These are phyloP conservation scores for Termitomyces sp. DNA, from an alignment of 768 basidiomycete species.

Conservation along the genomic window DNA sequence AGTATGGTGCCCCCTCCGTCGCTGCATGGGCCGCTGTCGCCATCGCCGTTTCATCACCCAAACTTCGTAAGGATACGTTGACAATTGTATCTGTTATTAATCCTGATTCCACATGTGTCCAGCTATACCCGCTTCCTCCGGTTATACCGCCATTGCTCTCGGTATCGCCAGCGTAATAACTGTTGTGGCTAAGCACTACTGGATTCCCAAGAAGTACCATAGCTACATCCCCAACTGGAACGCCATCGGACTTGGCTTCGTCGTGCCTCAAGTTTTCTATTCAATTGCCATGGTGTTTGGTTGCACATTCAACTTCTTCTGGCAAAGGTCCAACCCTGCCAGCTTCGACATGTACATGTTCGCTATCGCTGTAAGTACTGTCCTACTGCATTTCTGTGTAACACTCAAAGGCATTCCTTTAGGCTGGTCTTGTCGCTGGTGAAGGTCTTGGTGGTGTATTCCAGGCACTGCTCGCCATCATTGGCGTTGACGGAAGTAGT, in stretches of 20 bases:
- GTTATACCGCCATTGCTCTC: constrained; percentile 55
- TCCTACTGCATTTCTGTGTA: not conserved
- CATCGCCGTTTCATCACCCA: constrained; percentile 43
- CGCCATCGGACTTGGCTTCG: constrained; percentile 50
- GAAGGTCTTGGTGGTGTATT: constrained; percentile 63
- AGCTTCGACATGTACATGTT: constrained; percentile 58
- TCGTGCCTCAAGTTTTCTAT: constrained; percentile 49
- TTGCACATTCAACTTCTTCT: constrained; percentile 44
- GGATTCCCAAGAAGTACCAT: constrained; percentile 48
- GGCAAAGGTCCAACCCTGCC: constrained; percentile 40
- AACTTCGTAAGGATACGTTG: constrained; percentile 33
- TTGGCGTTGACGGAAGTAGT: constrained; percentile 48
- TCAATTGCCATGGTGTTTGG: constrained; percentile 49
- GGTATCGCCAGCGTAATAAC: constrained; percentile 40
- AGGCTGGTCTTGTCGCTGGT: constrained; percentile 52
- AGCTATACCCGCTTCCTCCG: constrained; percentile 53
- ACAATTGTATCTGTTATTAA: not conserved
- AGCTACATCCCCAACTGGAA: constrained; percentile 55
- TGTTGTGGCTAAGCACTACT: constrained; percentile 43
- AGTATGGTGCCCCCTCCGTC: constrained; percentile 55
- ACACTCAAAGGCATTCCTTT: not conserved
- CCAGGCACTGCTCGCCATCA: constrained; percentile 51
- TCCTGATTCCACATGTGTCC: not conserved
- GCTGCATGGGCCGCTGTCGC: constrained; percentile 57
- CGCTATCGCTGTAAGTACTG: constrained; percentile 38